Percentiles rank a stretch among this genome's conserved stretches.
Conservation (phyloP, 164 flowering plant genomes). For the Warburgia ugandensis region DNA sequence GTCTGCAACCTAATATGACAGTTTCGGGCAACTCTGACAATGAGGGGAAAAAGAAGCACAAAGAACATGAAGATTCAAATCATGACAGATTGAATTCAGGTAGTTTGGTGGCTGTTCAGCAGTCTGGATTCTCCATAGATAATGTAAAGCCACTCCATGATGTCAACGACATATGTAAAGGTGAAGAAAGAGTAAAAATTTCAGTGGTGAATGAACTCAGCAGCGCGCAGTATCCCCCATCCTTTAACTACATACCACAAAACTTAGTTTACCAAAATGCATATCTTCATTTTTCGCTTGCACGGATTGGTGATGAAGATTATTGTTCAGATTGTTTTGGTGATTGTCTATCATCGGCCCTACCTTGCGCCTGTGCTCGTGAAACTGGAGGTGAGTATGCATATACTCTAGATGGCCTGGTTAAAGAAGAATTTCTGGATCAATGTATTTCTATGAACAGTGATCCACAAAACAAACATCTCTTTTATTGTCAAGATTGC, state of each 20-base stretch:
- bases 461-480: slow-evolving; percentile 33
- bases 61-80: too few relatives aligned
- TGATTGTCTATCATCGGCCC: slow-evolving; percentile 50
- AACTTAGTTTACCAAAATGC: slow-evolving; percentile 33
- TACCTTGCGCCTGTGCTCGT: slow-evolving; percentile 93
- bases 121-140: slow-evolving; percentile 9
- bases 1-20: too few relatives aligned
- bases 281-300: slow-evolving; percentile 34
- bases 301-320: slow-evolving; percentile 63
- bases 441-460: slow-evolving; percentile 36
- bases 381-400: slow-evolving; percentile 93
- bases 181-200: slow-evolving; percentile 32
- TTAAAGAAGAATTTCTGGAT: slow-evolving; percentile 52
- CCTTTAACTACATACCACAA: slow-evolving; percentile 34
- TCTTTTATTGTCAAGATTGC: slow-evolving; percentile 53
- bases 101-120: slow-evolving; percentile 18
- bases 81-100: too few relatives aligned
- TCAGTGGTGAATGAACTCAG: slow-evolving; percentile 34
- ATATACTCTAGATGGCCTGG: slow-evolving; percentile 55
- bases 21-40: too few relatives aligned
- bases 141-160: slow-evolving; percentile 17
- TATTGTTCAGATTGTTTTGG: slow-evolving; percentile 71
- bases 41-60: too few relatives aligned
- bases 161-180: slow-evolving; percentile 51
- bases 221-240: slow-evolving; percentile 24